These are phyloP conservation scores for Sanghuangporus sanghuang DNA, from an alignment of 1,284 basidiomycete genomes.

Conservation along the genomic window DNA sequence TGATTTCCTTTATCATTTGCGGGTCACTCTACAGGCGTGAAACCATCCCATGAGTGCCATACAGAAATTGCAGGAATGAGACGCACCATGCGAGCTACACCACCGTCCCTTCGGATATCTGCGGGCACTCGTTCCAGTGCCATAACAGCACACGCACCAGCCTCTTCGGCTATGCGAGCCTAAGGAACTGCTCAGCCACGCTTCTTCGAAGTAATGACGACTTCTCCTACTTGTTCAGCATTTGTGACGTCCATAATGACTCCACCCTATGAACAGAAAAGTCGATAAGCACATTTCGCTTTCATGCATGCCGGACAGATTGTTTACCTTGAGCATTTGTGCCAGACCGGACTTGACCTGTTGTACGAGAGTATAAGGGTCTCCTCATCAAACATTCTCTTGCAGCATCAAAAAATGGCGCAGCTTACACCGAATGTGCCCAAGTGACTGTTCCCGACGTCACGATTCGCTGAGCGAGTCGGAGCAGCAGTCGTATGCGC, in stretches of 20 bases:
- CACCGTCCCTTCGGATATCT: conserved; percentile 87
- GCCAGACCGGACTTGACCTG: conserved; percentile 92
- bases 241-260: conserved; percentile 94
- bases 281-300: neutral
- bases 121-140: conserved; percentile 94
- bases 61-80: neutral
- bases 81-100: conserved; percentile 89
- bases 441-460: conserved; percentile 49
- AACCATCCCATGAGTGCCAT: neutral
- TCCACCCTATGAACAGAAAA: conserved; percentile 50
- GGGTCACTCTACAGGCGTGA: conserved; percentile 72
- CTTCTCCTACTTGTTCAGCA: conserved; percentile 59
- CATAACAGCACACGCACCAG: conserved; percentile 98
- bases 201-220: neutral
- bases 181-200: conserved; percentile 29
- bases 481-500: neutral
- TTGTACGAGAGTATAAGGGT: neutral
- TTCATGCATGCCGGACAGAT: neutral
- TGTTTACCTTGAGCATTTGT: conserved; percentile 84
- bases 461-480: neutral
- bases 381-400: neutral
- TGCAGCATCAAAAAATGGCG: neutral
- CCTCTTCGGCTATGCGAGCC: conserved; percentile 96
- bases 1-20: conserved; percentile 94
- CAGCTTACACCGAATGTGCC: conserved; percentile 77